Percentiles rank a stretch among this genome's conserved stretches.
Conservation (phyloP, 1,284 basidiomycete genomes). For the Farysia itapuensis region DNA sequence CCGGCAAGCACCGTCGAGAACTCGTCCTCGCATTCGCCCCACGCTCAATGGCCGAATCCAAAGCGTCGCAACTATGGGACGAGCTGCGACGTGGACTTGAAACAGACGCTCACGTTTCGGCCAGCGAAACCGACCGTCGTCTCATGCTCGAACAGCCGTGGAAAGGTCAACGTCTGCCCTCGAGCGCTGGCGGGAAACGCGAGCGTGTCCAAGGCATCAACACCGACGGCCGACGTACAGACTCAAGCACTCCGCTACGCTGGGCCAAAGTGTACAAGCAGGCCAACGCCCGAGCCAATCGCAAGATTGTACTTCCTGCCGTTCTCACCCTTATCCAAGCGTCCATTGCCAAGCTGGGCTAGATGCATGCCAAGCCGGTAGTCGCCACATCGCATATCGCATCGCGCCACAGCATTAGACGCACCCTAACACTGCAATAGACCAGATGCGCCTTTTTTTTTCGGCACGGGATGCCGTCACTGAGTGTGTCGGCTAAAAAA, state of each 20-base stretch:
- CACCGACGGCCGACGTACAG: constrained; percentile 8
- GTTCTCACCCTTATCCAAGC: constrained; percentile 29
- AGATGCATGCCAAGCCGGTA: too few species aligned
- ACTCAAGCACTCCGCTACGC: constrained; percentile 1
- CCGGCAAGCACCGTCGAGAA: constrained; percentile 47
- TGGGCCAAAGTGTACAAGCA: constrained; percentile 47
- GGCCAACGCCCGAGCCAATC: constrained; percentile 48
- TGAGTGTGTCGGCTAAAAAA: too few species aligned
- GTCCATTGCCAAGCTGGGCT: constrained; percentile 2
- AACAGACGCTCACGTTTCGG: constrained; percentile 12
- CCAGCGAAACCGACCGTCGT: constrained; percentile 9
- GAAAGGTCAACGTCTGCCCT: constrained; percentile 40
- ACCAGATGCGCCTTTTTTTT: too few species aligned
- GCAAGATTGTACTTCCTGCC: constrained; percentile 53
- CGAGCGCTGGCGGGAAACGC: constrained; percentile 30
- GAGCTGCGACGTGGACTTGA: constrained; percentile 22
- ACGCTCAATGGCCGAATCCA: constrained; percentile 3
- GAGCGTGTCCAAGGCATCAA: constrained; percentile 41
- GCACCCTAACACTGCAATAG: too few species aligned
- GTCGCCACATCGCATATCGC: too few species aligned
- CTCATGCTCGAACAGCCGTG: constrained; percentile 41
- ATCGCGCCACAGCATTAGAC: too few species aligned
- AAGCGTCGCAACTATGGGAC: constrained; percentile 14
- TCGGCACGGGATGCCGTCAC: too few species aligned
- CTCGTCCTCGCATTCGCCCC: constrained; percentile 35